phyloP scores from a whole-genome alignment of 1,284 basidiomycete genomes.

The Ustilago loliicola region DNA sequence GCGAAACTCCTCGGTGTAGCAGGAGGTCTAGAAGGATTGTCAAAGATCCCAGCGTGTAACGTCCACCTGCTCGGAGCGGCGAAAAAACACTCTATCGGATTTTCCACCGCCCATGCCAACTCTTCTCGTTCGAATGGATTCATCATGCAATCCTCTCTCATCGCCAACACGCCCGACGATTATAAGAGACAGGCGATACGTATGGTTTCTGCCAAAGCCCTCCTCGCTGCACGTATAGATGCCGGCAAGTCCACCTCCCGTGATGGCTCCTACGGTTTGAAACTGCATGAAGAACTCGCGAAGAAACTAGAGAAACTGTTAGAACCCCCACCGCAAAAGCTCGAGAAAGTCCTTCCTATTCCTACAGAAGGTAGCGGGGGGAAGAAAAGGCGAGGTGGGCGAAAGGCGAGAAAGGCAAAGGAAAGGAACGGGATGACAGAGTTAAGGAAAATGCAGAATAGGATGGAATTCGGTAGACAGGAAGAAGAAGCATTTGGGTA shows the following conservation, averaged over 20 bases:
- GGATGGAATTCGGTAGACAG: slow-evolving; percentile 93
- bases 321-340: slow-evolving; percentile 93
- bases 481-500: slow-evolving; percentile 97
- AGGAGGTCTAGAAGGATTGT: slow-evolving; percentile 88
- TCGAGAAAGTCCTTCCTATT: slow-evolving; percentile 93
- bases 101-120: slow-evolving; percentile 77
- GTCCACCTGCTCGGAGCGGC: slow-evolving; percentile 94
- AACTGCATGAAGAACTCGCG: slow-evolving; percentile 85
- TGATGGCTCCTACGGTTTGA: slow-evolving; percentile 86
- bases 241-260: slow-evolving; percentile 79
- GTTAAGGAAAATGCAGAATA: slow-evolving; percentile 94
- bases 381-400: slow-evolving; percentile 89
- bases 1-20: slow-evolving; percentile 98
- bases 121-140: slow-evolving; percentile 88
- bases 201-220: slow-evolving; percentile 91
- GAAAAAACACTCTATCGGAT: slow-evolving; percentile 87
- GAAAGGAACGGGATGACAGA: slow-evolving; percentile 98
- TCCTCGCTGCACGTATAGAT: slow-evolving; percentile 92
- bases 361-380: slow-evolving; percentile 92
- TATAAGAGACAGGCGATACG: slow-evolving; percentile 92
- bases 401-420: slow-evolving; percentile 94
- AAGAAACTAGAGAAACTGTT: slow-evolving; percentile 91
- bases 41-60: slow-evolving; percentile 96
- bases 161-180: slow-evolving; percentile 87
- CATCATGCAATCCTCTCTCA: slow-evolving; percentile 90